Conservation (phyloP, 2,329 filamentous ascomycete species). For the Microascus cirrosus region DNA sequence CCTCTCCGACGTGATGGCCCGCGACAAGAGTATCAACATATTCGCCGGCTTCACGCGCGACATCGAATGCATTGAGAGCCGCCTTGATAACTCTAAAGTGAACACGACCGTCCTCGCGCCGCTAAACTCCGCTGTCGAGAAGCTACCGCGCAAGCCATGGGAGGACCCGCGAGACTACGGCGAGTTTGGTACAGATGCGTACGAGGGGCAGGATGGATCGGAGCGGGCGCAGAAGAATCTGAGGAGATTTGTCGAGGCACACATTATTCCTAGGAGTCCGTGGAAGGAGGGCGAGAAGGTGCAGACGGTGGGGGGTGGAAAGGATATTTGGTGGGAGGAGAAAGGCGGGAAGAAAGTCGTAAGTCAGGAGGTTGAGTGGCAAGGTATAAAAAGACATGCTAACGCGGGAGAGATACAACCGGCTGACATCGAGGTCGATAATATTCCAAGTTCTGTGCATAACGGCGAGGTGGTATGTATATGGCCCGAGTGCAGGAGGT, state of each 20-base stretch:
- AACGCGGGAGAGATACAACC: constrained; percentile 54
- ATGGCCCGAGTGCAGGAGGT: constrained; percentile 3
- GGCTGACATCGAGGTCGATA: constrained; percentile 65
- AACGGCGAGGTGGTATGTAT: constrained; percentile 69
- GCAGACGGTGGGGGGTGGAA: constrained; percentile 51
- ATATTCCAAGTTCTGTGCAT: constrained; percentile 60
- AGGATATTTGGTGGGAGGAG: constrained; percentile 73
- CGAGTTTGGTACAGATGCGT: constrained; percentile 55
- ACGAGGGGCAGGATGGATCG: constrained; percentile 63
- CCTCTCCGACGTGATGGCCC: constrained; percentile 75
- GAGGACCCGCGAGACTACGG: constrained; percentile 65
- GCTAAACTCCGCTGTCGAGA: constrained; percentile 68
- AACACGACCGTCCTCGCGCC: constrained; percentile 86
- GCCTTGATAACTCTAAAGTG: constrained; percentile 52
- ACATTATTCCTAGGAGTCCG: constrained; percentile 64
- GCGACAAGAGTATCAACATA: constrained; percentile 67
- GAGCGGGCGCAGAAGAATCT: constrained; percentile 70
- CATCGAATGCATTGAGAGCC: constrained; percentile 54
- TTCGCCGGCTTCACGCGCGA: constrained; percentile 76
- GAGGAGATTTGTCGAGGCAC: constrained; percentile 71
- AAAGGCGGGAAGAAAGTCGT: constrained; percentile 57
- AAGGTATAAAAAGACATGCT: neutral
- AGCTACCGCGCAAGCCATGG: constrained; percentile 77
- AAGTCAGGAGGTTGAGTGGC: constrained; percentile 18
- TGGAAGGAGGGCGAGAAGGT: constrained; percentile 61